Conservation (phyloP, 768 basidiomycete genomes). For the Antrodiella citrinella region DNA sequence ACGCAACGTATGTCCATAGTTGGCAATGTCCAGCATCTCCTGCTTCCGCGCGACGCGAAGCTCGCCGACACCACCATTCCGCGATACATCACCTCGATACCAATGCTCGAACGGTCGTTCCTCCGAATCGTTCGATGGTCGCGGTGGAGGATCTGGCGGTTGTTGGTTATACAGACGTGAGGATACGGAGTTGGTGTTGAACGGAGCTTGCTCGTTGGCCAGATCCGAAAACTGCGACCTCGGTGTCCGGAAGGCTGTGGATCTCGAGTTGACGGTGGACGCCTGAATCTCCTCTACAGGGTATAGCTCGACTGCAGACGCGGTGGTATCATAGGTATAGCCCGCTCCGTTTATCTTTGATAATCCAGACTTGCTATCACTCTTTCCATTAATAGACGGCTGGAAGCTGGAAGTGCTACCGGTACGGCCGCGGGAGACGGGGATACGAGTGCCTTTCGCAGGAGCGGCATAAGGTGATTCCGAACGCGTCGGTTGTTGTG, state of each 20-base stretch:
- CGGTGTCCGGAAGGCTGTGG: slow-evolving; percentile 19
- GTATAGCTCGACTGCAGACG: slow-evolving; percentile 23
- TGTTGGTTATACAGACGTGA: slow-evolving; percentile 26
- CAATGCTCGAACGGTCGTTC: slow-evolving; percentile 84
- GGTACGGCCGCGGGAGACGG: slow-evolving; percentile 34
- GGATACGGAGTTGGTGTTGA: slow-evolving; percentile 41
- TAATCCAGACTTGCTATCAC: slow-evolving; percentile 26
- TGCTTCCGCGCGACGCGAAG: slow-evolving; percentile 62
- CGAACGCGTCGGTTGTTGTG: slow-evolving; percentile 26
- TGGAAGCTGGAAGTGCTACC: slow-evolving; percentile 34
- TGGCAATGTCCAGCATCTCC: slow-evolving; percentile 87
- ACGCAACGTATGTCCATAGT: slow-evolving; percentile 61
- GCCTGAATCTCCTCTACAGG: slow-evolving; percentile 19
- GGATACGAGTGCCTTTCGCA: slow-evolving; percentile 39
- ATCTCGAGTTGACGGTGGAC: slow-evolving; percentile 22
- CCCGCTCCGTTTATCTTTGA: slow-evolving; percentile 10
- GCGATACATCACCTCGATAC: slow-evolving; percentile 81
- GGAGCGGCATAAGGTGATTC: slow-evolving; percentile 25
- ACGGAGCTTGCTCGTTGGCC: slow-evolving; percentile 59
- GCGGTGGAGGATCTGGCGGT: slow-evolving; percentile 18
- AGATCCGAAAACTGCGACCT: slow-evolving; percentile 36
- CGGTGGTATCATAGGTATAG: slow-evolving; percentile 12
- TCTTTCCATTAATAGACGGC: slow-evolving; percentile 26
- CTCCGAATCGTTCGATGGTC: slow-evolving; percentile 67
- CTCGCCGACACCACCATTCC: slow-evolving; percentile 87